Base-by-base conservation (phyloP, 2,329 filamentous ascomycete genomes). In the Fusarium circinatum region DNA sequence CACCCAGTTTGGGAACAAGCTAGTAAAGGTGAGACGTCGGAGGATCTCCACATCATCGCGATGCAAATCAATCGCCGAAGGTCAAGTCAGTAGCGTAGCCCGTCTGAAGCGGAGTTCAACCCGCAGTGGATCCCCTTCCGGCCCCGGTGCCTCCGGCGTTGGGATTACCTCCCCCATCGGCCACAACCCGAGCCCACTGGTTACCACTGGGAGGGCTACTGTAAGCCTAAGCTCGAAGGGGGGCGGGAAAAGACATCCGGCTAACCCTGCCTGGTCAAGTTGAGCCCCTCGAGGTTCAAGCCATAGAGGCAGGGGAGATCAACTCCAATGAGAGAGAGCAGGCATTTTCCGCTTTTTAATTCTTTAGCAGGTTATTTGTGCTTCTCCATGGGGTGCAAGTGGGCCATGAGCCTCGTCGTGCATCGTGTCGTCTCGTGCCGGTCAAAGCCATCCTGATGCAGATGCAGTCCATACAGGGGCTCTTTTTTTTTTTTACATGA, bases 171-270 rank as follows among this genome's bases (percentile, higher is more conserved):
- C 75, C 75, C 64, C 75, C 75, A 76, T 77, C 75, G 75, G 75
- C 70, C 76, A 78, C 54, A 71, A 73, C 59, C 76, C 76, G 75
- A 78, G 68, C 66, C 70, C 75, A 62, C 70, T 68, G 68, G 68
- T 61, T 57, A 26, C 49, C 49, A 54, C 34, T 54, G 34, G 51
- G 51, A 54, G 32, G 51, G 34, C 51, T 54, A 39, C 51, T 54
- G 34, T 22, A 22, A 54, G 51, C 20, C 51, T 39, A 57, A 36
- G 61, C 60, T 61, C 49, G 68, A 71, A 65, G 72, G 62, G 75
- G 76, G 75, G 75, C 75, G 76, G 76, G 69, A 66, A 60, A 71
- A 51, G 56, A 78, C 61, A 64, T 78, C 76, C 76, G 70, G 56
- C 45, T 39, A 48, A 54, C 61, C 65, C 61, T 68, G 42, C 57